These are phyloP conservation scores for Detonula confervacea DNA, from an alignment of 352 stramenopile species.

Conservation along the genomic window DNA sequence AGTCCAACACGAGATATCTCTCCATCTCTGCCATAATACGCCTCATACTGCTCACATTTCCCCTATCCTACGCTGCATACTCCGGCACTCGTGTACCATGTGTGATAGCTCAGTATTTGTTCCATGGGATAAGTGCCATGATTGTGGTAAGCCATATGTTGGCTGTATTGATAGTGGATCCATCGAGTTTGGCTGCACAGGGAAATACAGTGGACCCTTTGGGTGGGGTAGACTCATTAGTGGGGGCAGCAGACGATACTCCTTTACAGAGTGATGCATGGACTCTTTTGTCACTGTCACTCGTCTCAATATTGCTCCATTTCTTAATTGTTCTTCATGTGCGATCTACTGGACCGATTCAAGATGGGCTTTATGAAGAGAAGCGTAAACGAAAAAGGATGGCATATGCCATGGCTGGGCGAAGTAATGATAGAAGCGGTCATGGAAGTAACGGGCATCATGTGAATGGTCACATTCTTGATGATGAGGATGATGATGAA, in stretches of 20 bases:
- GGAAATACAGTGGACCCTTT: not conserved
- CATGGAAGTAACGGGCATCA: constrained; percentile 9
- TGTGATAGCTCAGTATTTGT: constrained; percentile 63
- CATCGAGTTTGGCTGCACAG: constrained; percentile 13
- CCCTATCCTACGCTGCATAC: constrained; percentile 77
- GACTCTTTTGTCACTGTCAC: constrained; percentile 63
- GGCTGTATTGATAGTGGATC: constrained; percentile 63
- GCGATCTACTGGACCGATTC: constrained; percentile 66
- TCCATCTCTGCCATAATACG: constrained; percentile 55
- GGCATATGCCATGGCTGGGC: constrained; percentile 49
- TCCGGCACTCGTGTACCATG: constrained; percentile 71
- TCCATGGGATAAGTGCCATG: constrained; percentile 63
- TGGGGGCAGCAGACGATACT: constrained; percentile 13
- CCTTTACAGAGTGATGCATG: constrained; percentile 45
- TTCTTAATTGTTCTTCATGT: constrained; percentile 80
- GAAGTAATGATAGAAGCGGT: constrained; percentile 27
- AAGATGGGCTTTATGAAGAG: constrained; percentile 54
- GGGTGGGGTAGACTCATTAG: not conserved
- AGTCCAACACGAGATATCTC: constrained; percentile 51
- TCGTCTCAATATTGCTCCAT: constrained; percentile 67
- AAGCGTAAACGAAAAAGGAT: constrained; percentile 52
- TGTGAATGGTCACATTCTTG: constrained; percentile 28
- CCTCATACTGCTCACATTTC: constrained; percentile 66
- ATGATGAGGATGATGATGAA: constrained; percentile 30
- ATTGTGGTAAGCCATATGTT: constrained; percentile 69